Conservation (phyloP, 2,329 filamentous ascomycete genomes). For the Trichoderma brevicompactum region DNA sequence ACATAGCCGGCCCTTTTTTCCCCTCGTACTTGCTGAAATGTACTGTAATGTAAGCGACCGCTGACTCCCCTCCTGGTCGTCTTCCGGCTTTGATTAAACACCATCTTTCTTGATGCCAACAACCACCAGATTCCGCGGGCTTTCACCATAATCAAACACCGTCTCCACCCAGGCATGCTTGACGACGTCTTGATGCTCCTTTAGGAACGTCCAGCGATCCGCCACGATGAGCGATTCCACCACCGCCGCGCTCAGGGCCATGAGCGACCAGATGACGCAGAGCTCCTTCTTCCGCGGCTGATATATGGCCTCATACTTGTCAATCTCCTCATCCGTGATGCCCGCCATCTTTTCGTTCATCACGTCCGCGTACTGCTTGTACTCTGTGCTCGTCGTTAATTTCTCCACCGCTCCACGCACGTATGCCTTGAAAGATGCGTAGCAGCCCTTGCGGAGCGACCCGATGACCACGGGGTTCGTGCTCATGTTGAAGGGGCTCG, state of each 20-base stretch:
- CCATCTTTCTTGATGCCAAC: slow-evolving; percentile 78
- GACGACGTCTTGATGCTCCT: slow-evolving; percentile 73
- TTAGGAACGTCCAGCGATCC: slow-evolving; percentile 86
- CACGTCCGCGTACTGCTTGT: slow-evolving; percentile 62
- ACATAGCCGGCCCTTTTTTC: neutral
- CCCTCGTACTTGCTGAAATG: no score
- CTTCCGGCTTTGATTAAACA: neutral
- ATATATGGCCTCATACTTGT: slow-evolving; percentile 69
- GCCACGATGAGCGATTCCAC: slow-evolving; percentile 89
- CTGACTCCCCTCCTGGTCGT: neutral
- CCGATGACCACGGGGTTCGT: slow-evolving; percentile 87
- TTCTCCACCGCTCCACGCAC: slow-evolving; percentile 81
- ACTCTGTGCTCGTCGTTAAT: slow-evolving; percentile 61
- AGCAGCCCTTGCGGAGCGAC: slow-evolving; percentile 78
- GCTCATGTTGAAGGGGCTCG: slow-evolving; percentile 55
- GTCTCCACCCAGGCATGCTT: slow-evolving; percentile 86
- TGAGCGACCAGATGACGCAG: slow-evolving; percentile 87
- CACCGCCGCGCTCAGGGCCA: slow-evolving; percentile 91
- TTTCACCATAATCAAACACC: slow-evolving; percentile 85
- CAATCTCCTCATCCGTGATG: slow-evolving; percentile 77
- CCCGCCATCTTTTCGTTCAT: slow-evolving; percentile 68
- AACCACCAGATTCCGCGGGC: slow-evolving; percentile 89
- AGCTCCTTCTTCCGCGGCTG: slow-evolving; percentile 74
- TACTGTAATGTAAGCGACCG: neutral
- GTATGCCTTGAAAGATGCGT: slow-evolving; percentile 74